A percentile compares a stretch with the other conserved stretches of the same genome.
Conservation (phyloP, 345 rosid genomes). For the Sonneratia caseolaris region DNA sequence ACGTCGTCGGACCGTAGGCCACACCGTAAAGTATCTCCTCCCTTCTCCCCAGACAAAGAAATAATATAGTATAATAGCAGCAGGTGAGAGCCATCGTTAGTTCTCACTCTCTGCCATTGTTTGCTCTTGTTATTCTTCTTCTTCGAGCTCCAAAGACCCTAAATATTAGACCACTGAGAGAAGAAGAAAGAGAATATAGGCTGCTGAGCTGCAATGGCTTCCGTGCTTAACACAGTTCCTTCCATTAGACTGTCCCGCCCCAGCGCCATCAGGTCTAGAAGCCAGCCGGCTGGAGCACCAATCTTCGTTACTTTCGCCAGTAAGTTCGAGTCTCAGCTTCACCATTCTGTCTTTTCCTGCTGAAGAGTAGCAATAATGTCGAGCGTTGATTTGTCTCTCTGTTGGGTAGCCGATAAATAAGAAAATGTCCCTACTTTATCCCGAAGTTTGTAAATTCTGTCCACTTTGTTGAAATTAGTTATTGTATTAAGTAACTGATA, state of each 20-base stretch:
- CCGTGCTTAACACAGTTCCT: slow-evolving; percentile 39
- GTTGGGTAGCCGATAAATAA: not conserved
- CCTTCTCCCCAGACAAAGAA: not conserved
- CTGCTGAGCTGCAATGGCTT: slow-evolving; percentile 40
- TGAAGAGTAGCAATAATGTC: not conserved
- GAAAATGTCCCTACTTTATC: not conserved
- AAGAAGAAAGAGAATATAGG: not conserved
- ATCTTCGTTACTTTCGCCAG: slow-evolving; percentile 36
- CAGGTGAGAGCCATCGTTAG: not conserved
- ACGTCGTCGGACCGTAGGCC: not conserved
- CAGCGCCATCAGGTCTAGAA: slow-evolving; percentile 23
- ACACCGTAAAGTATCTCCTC: slow-evolving; percentile 2
- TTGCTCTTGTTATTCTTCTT: not conserved
- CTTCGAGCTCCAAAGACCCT: not conserved
- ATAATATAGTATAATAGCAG: not conserved
- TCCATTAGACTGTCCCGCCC: slow-evolving; percentile 27
- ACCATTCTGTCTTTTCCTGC: not conserved
- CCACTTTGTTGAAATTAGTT: not conserved
- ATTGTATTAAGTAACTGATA: not conserved
- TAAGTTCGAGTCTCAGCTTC: slow-evolving; percentile 19
- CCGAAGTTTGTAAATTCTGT: not conserved
- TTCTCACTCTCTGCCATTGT: slow-evolving; percentile 5
- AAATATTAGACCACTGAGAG: not conserved
- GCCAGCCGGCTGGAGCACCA: slow-evolving; percentile 21
- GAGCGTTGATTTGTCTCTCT: not conserved